Evolutionary conservation across 176 grass and related monocot species (phyloP), one percentile per base, ranked within the genome.

Genomic region (Miscanthus lutarioriparius): DNA sequence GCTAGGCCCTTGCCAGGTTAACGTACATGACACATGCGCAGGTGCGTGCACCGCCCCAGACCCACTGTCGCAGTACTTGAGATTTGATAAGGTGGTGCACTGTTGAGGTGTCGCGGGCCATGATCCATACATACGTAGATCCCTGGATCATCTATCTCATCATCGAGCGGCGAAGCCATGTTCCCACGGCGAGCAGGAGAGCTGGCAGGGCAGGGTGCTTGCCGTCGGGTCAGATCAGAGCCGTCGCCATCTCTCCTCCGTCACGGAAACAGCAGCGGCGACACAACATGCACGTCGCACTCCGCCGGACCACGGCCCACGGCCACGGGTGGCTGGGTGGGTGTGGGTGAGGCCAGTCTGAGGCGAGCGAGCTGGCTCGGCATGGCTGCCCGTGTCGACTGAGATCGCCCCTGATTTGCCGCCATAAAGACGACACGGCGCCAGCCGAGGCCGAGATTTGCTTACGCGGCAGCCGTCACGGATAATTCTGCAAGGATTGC

Each of bases 201-300:
- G 36, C 68, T 13, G 15, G 36, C 67, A 36, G 8, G 6, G 32
- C 2, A 4, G 37, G 48, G 36, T 5, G 69, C 69, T 72, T 2
- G 65, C 30, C 59, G 72, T 76, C 61, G 27, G 20, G 44, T 67
- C 72, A 76, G 25, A 84, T 76, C 47, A 20, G 61, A 74, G 15
- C 19, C 56, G 26, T 12, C 51, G 53, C 23, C 15, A 17, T 44
- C 15, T 61, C 67, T 28, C 23, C 80, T 43, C 53, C 49, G 51
- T 62, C 66, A 40, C 79, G 39, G 22, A 19, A 61, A 13, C 16
- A 28, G 63, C n/a, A 0, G 5, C 66, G 11, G 45, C 28, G 16
- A 45, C 54, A 32, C 20, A 47, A 36, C 54, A 35, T 36, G 71
- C 70, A 75, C 43, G 82, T 75, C 70, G 36, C 82, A 3, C 40